Evolutionary conservation across 768 basidiomycete genomes (phyloP), one percentile per base, ranked within the genome.

Genomic region (Rhizopogon salebrosus): DNA sequence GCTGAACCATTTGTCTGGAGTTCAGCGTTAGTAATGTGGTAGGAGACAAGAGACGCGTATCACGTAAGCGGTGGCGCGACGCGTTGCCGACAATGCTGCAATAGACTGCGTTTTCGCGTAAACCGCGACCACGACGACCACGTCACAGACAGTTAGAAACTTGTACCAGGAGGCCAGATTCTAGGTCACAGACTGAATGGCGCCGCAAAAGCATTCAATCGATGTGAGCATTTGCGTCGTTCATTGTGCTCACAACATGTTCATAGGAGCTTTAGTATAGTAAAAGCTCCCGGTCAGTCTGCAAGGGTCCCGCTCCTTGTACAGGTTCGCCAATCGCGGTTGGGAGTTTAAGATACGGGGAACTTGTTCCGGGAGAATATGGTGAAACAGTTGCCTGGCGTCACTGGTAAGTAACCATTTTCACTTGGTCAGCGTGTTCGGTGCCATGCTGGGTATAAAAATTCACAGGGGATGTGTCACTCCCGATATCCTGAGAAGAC

Each of bases 351-450:
- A 72, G 89, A n/a, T 89, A 90, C 59, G 89, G 89, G 0, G 68
- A 72, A 48, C 75, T 75, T 6, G 66, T 65, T 6, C 60, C 62
- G 8, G 70, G 64, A 18, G 67, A 75, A 36, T 80, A 75, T 48
- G 81, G 85, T 42, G 84, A 87, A 64, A 79, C 75, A 0, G 80
- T 89, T 3, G 75, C 83, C 61, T 91, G 89, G 89, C 73, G 80
- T 38, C 89, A 91, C 58, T 91, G 89, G 87, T 87, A 67, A 60
- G 73, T 54, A 42, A n/a, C 54, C 37, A 26, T 35, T 43, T 60
- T 55, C 55, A 22, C 49, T 42, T 54, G 23, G 18, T n/a, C 34
- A 22, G 9, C 24, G 23, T 22, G 14, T 20, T 11, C 13, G 3
- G 16, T 38, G 35, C 10, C n/a, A 18, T 39, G 39, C 48, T 46